Evolutionary conservation across 192 early-diverging fungal genomes (phyloP), one percentile per base, ranked within the genome.

Genomic region (Coemansia sp.): DNA sequence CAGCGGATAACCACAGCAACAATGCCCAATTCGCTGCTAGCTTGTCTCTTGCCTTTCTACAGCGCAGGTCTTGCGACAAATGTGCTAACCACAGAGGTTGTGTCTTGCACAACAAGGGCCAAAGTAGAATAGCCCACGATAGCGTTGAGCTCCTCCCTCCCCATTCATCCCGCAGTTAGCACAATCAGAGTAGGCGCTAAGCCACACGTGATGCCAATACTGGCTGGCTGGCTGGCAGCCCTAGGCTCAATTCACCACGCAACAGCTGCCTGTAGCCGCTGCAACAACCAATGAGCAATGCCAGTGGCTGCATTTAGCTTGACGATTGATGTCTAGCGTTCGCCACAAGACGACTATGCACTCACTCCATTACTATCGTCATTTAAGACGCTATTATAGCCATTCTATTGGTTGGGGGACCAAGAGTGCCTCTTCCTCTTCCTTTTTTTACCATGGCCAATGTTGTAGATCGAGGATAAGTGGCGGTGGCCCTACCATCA

Each of bases 401-500:
- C 57, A 60, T 36, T 60, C 31, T 34, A 33, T 34, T 2, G 11
- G 57, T 15, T 29, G 24, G 50, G 24, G 50, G 36, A 27, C 50
- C 50, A 12, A 53, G 50, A 12, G 9, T 9, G 50, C 50, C 24
- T 24, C 20, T 8, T 53, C 50, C 5, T 24, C 20, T 10, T 52
- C 50, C 2, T 24, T 12, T 55, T 9, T 10, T 52, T 22, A 57
- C 53, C 31, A 18, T 33, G 57, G 29, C 16, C 31, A 33, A 33
- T 33, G 29, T 60, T 60, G 57, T 60, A 33, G 57, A 60, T 60
- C 31, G 57, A 60, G 57, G 57, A 60, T 60, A 33, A 60, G 57
- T 60, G 57, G 57, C 57, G 57, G 57, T 34, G 31, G 57, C 57
- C 57, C 33, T 60, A 60, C 57, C 20, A 60, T 60, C 57, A 60